Evolutionary conservation across 305 asterid species (phyloP), one percentile per base, ranked within the genome.

Genomic region (Solanum aculeatissimum): DNA sequence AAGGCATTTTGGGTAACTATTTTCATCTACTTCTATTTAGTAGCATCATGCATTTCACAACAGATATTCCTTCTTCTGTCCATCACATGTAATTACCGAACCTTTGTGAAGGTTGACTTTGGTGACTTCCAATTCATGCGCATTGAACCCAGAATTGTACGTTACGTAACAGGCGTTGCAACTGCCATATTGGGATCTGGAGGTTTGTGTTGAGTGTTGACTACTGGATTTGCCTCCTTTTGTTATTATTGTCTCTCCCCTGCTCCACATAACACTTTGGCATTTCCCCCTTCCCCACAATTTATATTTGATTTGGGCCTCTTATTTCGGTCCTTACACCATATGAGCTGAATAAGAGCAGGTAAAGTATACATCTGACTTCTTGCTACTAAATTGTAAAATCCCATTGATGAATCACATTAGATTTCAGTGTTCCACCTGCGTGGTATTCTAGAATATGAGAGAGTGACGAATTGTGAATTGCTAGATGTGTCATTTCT

Each of bases 111-210:
- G 99, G 99, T 97, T 84, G 98, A 97, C 88, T 97, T 94, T 87
- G 98, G 99, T 80, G 99, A 97, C 88, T 97, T 97, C 91, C 94
- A 93, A 77, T 95, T 97, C 88, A 60, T 97, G 91, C 93, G 93
- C 45, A 93, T 97, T 84, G 97, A 95, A 88, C 98, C 98, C 51
- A 90, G 87, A 87, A 93, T 89, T 87, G 92, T 97, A 65, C 90
- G 93, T 80, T 97, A 92, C 80, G 96, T 95, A 51, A 92, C 97
- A 2, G 99, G 99, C 11, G 95, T 97, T 81, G 99, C 98, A 78
- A 92, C 99, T 71, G 98, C 98, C 89, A 85, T 93, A 72, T 86
- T 95, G 89, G 95, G 98, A 87, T 91, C 98, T 27, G 98, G 98
- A 97, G 99, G 98, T 95, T 80, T 13, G 95, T 89, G 23, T 77